A percentile compares a stretch with the other conserved stretches of the same genome.
Evolutionary conservation across 805 yeast genomes (phyloP).

Genomic region (Saccharomyces mikatae): DNA sequence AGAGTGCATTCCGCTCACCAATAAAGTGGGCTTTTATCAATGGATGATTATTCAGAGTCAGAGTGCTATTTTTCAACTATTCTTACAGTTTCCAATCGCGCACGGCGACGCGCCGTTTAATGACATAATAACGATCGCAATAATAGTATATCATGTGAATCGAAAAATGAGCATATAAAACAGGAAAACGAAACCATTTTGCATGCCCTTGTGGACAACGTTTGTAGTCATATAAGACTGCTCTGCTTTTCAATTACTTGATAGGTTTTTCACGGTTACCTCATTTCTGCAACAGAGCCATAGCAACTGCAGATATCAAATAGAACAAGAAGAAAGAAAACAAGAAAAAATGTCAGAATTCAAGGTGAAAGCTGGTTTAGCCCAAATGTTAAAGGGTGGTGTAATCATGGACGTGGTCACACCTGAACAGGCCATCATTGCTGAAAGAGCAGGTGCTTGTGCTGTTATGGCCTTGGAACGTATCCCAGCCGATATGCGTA

Average conservation of each 20-base stretch:
- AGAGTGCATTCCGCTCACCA: neutral
- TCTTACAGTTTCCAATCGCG: neutral
- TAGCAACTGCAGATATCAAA: neutral
- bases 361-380: constrained; percentile 66
- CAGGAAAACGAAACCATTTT: neutral
- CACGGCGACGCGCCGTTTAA: neutral
- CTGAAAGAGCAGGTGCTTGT: constrained; percentile 80
- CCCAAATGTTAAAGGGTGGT: constrained; percentile 80
- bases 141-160: no score
- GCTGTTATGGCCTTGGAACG: constrained; percentile 85
- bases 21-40: neutral
- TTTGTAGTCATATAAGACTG: neutral
- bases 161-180: neutral
- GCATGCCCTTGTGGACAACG: neutral
- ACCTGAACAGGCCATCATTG: constrained; percentile 72
- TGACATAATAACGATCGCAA: neutral
- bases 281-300: neutral
- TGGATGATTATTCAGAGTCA: neutral
- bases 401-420: constrained; percentile 69
- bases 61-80: neutral
- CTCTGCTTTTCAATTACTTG: neutral
- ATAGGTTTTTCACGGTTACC: no score
- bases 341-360: constrained; percentile 24
- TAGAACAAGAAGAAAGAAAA: neutral
- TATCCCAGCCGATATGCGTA: constrained; percentile 81